Evolutionary conservation across 192 early-diverging fungal genomes (phyloP).

Genomic region (Nowakowskiella sp.): DNA sequence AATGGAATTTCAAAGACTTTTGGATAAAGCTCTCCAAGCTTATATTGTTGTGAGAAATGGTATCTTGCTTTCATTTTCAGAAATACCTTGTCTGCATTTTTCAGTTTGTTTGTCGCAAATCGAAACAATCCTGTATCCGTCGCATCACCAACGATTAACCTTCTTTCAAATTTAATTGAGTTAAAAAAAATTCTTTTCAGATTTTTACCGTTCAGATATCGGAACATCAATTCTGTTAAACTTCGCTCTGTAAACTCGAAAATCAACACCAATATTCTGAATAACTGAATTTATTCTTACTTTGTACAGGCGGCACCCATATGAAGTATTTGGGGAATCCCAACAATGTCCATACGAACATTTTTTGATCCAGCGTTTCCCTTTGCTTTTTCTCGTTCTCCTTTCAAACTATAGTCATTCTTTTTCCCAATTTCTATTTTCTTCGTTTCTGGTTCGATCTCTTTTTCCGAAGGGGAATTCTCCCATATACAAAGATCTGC

Average conservation of each 20-base stretch:
- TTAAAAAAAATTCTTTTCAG: too few relatives aligned
- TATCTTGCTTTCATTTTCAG: not conserved
- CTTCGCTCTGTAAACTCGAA: constrained; percentile 13
- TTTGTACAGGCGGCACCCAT: constrained; percentile 63
- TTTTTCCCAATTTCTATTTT: not conserved
- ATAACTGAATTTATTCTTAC: constrained; percentile 9
- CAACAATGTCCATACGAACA: constrained; percentile 32
- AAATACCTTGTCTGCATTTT: constrained; percentile 59
- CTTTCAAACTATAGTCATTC: constrained; percentile 5
- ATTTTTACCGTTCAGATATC: constrained; percentile 5
- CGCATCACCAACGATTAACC: constrained; percentile 62
- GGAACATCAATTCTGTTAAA: constrained; percentile 23
- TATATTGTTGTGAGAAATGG: not conserved
- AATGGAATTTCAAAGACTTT: constrained; percentile 95
- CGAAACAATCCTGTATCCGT: constrained; percentile 78
- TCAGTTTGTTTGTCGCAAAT: constrained; percentile 57
- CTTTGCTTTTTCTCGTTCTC: constrained; percentile 3
- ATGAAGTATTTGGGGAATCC: constrained; percentile 63
- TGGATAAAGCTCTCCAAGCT: constrained; percentile 52
- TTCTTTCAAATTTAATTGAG: not conserved
- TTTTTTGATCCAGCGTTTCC: constrained; percentile 15
- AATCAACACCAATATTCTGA: not conserved
- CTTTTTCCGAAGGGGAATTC: not conserved
- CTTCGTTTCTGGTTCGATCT: not conserved
- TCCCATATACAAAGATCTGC: constrained; percentile 21